Base-by-base conservation (phyloP, 495 filamentous ascomycete species). In the Bombardia bombarda region DNA sequence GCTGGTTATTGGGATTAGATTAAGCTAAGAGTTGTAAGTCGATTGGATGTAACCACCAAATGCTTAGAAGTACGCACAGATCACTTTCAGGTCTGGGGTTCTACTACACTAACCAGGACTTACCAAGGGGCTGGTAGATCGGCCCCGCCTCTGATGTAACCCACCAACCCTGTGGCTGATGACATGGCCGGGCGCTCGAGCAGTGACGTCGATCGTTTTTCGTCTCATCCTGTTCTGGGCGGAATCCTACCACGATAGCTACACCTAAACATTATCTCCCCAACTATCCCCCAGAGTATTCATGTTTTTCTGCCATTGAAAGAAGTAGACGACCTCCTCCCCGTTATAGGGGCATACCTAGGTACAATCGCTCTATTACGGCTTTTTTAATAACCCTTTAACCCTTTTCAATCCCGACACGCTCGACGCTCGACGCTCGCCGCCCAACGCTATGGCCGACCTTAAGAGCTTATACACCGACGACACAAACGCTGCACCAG, bases 371-470 rank as follows among this genome's bases (percentile, higher is more conserved):
- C 13, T 28, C 26, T 28, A 13, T 28, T 28, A 13, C 26, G 13
- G 26, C 26, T 10, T 2, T 13, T 2, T 10, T 28, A 28, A 28
- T 28, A 28, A 8, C 26, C 22, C 34, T 21, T 8, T 6, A 17
- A 37, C 8, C 22, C 6, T n/a, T 18, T 17, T 7, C n/a, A 10
- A 21, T 12, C 19, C 3, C 6, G 18, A 24, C 6, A 13, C 28
- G 13, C 13, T 25, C n/a, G 0, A 28, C 32, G 14, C n/a, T 33
- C 32, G 16, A 22, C 34, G 9, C 34, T 13, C 17, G 9, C 34
- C 34, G 14, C 7, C 34, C 8, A 7, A 13, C 38, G 42, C 45
- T 19, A 72, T 72, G 68, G 60, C 63, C 34, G 56, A 43, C 38
- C 53, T 61, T 8, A 35, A 43, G 26, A 54, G 53, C 34, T 37